Conservation (phyloP, 2,329 filamentous ascomycete species). For the Diaporthe amygdali region DNA sequence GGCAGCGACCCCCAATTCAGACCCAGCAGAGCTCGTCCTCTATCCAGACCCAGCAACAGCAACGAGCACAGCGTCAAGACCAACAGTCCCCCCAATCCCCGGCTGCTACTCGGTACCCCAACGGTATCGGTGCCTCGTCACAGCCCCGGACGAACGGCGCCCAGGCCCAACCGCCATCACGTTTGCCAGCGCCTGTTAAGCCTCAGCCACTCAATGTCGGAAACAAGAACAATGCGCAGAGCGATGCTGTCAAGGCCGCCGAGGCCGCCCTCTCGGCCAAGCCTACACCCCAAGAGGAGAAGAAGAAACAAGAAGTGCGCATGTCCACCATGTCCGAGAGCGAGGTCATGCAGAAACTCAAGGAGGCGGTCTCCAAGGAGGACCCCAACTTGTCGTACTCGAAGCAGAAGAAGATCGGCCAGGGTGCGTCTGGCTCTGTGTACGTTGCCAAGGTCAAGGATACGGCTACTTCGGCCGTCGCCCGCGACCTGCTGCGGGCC, state of each 20-base stretch:
- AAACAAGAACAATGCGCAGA: slow-evolving; percentile 62
- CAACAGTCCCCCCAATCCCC: slow-evolving; percentile 49
- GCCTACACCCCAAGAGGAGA: slow-evolving; percentile 71
- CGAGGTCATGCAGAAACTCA: slow-evolving; percentile 95
- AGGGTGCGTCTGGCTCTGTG: slow-evolving; percentile 96
- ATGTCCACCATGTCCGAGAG: slow-evolving; percentile 99
- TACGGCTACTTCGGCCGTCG: slow-evolving; percentile 79
- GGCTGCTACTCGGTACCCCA: slow-evolving; percentile 62
- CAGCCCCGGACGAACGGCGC: slow-evolving; percentile 52
- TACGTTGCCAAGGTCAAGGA: slow-evolving; percentile 97
- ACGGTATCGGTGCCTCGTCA: slow-evolving; percentile 57
- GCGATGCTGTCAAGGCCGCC: slow-evolving; percentile 83
- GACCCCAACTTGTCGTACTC: slow-evolving; percentile 95
- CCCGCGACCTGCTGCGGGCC: slow-evolving; percentile 77
- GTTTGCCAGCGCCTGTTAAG: slow-evolving; percentile 71
- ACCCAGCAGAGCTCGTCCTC: slow-evolving; percentile 57
- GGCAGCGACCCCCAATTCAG: slow-evolving; percentile 50
- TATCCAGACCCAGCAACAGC: slow-evolving; percentile 49
- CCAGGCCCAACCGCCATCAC: slow-evolving; percentile 50
- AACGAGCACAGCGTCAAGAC: slow-evolving; percentile 53
- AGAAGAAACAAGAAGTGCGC: slow-evolving; percentile 91
- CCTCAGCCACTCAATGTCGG: slow-evolving; percentile 75
- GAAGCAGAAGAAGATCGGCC: slow-evolving; percentile 99
- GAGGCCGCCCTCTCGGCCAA: slow-evolving; percentile 89
- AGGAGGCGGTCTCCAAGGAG: slow-evolving; percentile 93